Percentiles rank a stretch among this genome's conserved stretches.
phyloP scores from a whole-genome alignment of 345 rosid species.

The Cochlearia excelsa region DNA sequence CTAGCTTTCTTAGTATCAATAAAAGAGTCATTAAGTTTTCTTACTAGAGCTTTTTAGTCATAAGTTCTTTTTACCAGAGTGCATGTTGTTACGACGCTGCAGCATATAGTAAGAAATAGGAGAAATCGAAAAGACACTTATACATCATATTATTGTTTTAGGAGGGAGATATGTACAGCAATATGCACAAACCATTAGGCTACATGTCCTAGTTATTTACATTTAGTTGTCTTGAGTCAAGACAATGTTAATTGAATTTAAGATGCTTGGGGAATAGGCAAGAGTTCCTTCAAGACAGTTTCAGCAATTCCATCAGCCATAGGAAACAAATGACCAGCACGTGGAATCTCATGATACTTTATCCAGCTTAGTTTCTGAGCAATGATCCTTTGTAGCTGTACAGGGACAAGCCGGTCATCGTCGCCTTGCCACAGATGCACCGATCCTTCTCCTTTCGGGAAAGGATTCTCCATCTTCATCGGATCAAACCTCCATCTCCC shows the following conservation, averaged over 20 bases:
- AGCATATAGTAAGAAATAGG: too few species aligned
- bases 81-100: too few species aligned
- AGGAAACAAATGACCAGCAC: conserved; percentile 60
- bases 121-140: background rate
- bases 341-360: conserved; percentile 50
- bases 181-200: too few species aligned
- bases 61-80: conserved; percentile 14
- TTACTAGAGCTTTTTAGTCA: conserved; percentile 2
- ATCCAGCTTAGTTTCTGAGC: conserved; percentile 56
- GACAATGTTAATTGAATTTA: conserved; percentile 16
- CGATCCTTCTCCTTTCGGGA: conserved; percentile 46
- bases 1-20: background rate
- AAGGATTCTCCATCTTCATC: conserved; percentile 47
- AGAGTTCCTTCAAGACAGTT: conserved; percentile 44
- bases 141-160: background rate
- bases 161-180: background rate
- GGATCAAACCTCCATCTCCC: conserved; percentile 66
- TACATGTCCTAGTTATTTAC: too few species aligned
- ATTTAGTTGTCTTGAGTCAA: background rate
- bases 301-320: conserved; percentile 41
- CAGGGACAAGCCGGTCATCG: conserved; percentile 51
- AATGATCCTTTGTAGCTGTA: conserved; percentile 49
- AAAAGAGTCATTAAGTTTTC: background rate
- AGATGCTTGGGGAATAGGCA: conserved; percentile 41
- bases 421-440: conserved; percentile 70